Base-by-base conservation (phyloP, 1,284 basidiomycete species). In the Puccinia coronata region DNA sequence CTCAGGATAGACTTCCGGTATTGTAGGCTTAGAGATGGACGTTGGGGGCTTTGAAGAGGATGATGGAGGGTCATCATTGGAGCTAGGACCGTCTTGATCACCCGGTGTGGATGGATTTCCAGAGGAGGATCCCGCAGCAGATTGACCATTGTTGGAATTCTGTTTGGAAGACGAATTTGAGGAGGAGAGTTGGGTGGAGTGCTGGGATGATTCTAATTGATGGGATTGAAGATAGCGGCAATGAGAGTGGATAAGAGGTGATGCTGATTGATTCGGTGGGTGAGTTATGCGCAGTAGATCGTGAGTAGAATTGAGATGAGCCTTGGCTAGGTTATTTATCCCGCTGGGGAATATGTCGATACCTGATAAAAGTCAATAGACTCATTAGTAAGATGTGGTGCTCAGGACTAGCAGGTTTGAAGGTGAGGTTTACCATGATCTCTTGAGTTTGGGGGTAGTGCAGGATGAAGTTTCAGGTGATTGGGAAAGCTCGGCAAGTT, bases 1-100 rank as follows among this genome's bases (percentile, higher is more conserved):
- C 86, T 97, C 94, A 0, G 96, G 96, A 87, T 98, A 98, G 82
- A 91, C 86, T 86, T 94, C 93, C 0, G 93, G 93, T 25, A 80
- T 51, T 8, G 77, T 59, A 31, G 65, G 77, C 31, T 72, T 70
- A 28, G 69, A 80, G 41, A 80, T 70, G 18, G 69, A 80, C 2
- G 77, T 80, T 6, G 76, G 51, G 39, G 76, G 61, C 53, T 78
- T 78, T 55, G 53, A 25, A 70, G 47, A 43, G 57, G 74, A 77
- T 43, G 73, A 71, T 41, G 71, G 63, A 57, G 76, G 63, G 67
- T 78, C 51, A 41, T 67, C 61, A 69, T 39, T 69, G 6, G 76
- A 78, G 49, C n/a, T 69, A 39, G 76, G 28, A 57, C 76, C 76
- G 34, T 53, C 53, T 53, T 67, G 65, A 41, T 31, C 51, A 23